Evolutionary conservation across 1,284 basidiomycete species (phyloP), one percentile per base, ranked within the genome.

Genomic region (Trichosporon sp.): DNA sequence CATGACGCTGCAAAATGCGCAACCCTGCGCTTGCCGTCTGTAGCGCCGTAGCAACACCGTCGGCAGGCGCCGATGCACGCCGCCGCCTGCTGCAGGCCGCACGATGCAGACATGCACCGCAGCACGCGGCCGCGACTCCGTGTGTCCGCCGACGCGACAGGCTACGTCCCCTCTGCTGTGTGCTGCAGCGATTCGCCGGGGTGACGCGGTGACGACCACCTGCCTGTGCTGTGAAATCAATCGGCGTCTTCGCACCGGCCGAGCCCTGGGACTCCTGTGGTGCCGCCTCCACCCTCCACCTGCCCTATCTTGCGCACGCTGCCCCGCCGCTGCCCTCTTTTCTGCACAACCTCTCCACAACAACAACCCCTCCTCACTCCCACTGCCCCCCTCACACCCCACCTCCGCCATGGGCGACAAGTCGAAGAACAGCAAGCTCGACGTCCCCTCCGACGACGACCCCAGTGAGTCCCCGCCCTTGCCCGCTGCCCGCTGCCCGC

Each of bases 371-470:
- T 6, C 38, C 38, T 42, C 38, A n/a, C n/a, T n/a, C 38, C 18
- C 38, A 42, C 38, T 8, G 11, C 35, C 11, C 8, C n/a, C 38
- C 44, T 34, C 34, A 34, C 34, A 34, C 34, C 34, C 18, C 2
- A 51, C 21, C 47, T 31, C 18, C 56, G 56, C n/a, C 56, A 65
- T 68, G 64, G 67, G 29, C 25, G 64, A 65, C 64, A 72, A 70
- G 66, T 53, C 64, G 27, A 64, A 62, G 62, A 65, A 67, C 63
- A 32, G 7, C 21, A 68, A 68, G 31, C 21, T 64, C 64, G 58
- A 42, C 47, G 65, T 72, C 32, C 71, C 71, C 38, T 70, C 71
- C 6, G 71, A 72, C 62, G 71, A 72, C 56, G 71, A 72, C 31
- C 68, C 71, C 21, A 31, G 71, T 72, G 44, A 70, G 71, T 70